phyloP scores from a whole-genome alignment of 2,329 filamentous ascomycete genomes.

The Grosmannia huntii region DNA sequence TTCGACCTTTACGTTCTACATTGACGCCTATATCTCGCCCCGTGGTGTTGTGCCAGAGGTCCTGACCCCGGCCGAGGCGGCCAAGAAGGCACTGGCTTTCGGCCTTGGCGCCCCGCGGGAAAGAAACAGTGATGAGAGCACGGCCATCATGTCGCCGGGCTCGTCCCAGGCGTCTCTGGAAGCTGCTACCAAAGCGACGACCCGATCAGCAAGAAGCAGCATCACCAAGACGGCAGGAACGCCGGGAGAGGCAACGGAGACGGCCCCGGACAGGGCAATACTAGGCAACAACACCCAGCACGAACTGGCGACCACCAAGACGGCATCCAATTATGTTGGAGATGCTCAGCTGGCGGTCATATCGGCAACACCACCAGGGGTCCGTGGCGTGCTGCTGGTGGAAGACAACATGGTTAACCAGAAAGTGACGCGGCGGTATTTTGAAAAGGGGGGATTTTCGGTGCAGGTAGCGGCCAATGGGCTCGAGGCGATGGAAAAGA shows the following conservation, averaged over 20 bases:
- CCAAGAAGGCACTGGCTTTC: slow-evolving; percentile 3
- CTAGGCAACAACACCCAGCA: not conserved
- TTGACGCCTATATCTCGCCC: slow-evolving; percentile 40
- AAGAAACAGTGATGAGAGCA: not conserved
- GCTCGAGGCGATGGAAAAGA: slow-evolving; percentile 38
- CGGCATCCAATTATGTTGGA: not conserved
- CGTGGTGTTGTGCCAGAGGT: slow-evolving; percentile 27
- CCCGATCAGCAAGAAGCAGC: not conserved
- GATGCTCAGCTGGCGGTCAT: slow-evolving; percentile 1
- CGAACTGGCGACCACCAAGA: not conserved
- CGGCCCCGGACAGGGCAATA: not conserved
- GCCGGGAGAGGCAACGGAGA: not conserved
- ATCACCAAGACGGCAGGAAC: not conserved
- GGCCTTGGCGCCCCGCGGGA: not conserved
- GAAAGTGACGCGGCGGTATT: slow-evolving; percentile 37
- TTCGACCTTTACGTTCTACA: slow-evolving; percentile 64
- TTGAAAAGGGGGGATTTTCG: slow-evolving; percentile 34
- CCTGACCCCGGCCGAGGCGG: slow-evolving; percentile 7
- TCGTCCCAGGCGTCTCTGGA: not conserved
- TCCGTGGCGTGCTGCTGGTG: slow-evolving; percentile 38
- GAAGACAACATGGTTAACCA: slow-evolving; percentile 52
- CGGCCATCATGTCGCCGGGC: not conserved
- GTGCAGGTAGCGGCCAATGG: slow-evolving; percentile 46
- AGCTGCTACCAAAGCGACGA: not conserved
- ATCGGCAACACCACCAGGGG: slow-evolving; percentile 11